phyloP scores from a whole-genome alignment of 2,329 filamentous ascomycete genomes.

The Ceratocystis colombiana region DNA sequence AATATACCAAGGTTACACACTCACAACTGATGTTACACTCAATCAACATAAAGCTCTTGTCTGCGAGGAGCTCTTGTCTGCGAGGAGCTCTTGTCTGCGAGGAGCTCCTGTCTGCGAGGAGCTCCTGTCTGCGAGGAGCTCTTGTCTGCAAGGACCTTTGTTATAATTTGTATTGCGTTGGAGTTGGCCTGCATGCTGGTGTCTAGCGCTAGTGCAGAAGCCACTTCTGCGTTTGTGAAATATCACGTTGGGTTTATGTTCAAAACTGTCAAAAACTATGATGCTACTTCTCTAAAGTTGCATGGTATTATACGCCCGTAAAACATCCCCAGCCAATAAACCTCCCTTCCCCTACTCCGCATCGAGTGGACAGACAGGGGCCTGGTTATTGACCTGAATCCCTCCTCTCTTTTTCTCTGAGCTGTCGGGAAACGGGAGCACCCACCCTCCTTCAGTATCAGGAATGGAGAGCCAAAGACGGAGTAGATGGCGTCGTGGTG shows the following conservation, averaged over 20 bases:
- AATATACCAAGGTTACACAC: not conserved
- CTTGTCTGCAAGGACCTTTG: no score
- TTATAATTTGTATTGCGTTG: no score
- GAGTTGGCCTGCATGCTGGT: no score
- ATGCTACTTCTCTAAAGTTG: not conserved
- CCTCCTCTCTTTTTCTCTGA: slow-evolving; percentile 78
- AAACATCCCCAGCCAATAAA: not conserved
- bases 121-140: no score
- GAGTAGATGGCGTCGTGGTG: slow-evolving; percentile 66
- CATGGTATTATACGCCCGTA: not conserved
- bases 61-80: no score
- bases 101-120: no score
- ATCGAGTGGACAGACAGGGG: slow-evolving; percentile 65
- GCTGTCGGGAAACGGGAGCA: slow-evolving; percentile 69
- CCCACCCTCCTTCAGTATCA: slow-evolving; percentile 75
- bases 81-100: no score
- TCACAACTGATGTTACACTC: not conserved
- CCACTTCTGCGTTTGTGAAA: no score
- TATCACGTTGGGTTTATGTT: not conserved
- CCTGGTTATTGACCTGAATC: slow-evolving; percentile 73
- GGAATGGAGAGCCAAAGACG: slow-evolving; percentile 76
- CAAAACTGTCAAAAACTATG: not conserved
- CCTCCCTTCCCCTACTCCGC: slow-evolving; percentile 48
- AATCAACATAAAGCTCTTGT: not conserved
- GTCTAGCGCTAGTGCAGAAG: no score